Conservation (phyloP, 192 early-diverging fungal genomes). For the Dissophora ornata region DNA sequence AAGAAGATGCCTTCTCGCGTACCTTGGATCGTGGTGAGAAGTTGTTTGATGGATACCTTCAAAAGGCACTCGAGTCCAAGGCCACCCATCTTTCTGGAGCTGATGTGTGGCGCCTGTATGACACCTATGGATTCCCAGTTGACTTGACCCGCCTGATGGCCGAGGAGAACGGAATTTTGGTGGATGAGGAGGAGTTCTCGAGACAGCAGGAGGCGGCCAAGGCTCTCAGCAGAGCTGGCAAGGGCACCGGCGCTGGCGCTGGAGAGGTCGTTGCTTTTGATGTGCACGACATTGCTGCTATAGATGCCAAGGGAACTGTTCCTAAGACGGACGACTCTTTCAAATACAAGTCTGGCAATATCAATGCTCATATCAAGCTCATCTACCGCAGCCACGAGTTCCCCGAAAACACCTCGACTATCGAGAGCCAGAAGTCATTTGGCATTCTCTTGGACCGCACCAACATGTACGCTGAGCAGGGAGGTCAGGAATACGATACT, state of each 20-base stretch:
- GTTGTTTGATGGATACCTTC: constrained; percentile 85
- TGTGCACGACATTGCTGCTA: constrained; percentile 89
- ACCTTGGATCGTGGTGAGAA: constrained; percentile 97
- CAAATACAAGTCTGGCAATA: constrained; percentile 84
- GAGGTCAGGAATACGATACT: constrained; percentile 95
- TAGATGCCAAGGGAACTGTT: constrained; percentile 79
- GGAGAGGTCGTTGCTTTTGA: constrained; percentile 81
- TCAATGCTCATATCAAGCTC: constrained; percentile 82
- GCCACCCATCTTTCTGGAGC: constrained; percentile 77
- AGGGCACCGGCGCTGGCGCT: constrained; percentile 61
- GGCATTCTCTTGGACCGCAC: constrained; percentile 95
- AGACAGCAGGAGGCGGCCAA: constrained; percentile 82
- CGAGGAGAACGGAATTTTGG: constrained; percentile 89
- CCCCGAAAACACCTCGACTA: constrained; percentile 59
- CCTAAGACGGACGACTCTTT: constrained; percentile 84
- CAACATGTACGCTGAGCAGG: constrained; percentile 98
- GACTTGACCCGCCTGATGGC: constrained; percentile 98
- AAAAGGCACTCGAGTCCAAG: constrained; percentile 72
- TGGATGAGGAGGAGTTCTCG: constrained; percentile 89
- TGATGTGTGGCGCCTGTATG: constrained; percentile 98
- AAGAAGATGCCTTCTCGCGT: constrained; percentile 94
- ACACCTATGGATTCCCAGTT: constrained; percentile 98
- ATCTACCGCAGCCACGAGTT: constrained; percentile 74
- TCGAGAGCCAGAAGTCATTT: constrained; percentile 69
- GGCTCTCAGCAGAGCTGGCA: constrained; percentile 72